These are phyloP conservation scores for Globisporangium middletonii DNA, from an alignment of 352 stramenopile species.

Conservation along the genomic window DNA sequence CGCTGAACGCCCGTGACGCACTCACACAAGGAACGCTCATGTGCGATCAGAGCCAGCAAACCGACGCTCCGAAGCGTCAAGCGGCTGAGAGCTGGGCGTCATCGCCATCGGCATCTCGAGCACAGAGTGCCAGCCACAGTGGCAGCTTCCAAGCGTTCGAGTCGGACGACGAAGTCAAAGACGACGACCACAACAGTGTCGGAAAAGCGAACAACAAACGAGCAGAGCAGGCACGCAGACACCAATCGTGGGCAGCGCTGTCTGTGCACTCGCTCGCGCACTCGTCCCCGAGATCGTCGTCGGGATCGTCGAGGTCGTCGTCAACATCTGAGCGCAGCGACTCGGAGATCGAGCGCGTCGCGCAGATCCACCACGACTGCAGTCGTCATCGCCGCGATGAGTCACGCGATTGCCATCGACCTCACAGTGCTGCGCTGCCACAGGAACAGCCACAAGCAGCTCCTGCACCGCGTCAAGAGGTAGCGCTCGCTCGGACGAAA, in stretches of 20 bases:
- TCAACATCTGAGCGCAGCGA: not conserved
- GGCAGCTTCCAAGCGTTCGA: not conserved
- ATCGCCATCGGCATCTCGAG: not conserved
- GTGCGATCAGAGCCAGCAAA: constrained; percentile 12
- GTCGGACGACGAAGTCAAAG: not conserved
- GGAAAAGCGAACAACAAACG: not conserved
- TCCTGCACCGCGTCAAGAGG: too few relatives aligned
- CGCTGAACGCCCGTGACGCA: not conserved
- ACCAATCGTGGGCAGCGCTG: too few relatives aligned
- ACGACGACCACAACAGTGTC: not conserved
- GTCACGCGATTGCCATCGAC: too few relatives aligned
- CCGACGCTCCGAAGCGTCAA: not conserved
- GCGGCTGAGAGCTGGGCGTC: not conserved
- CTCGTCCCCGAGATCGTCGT: not conserved
- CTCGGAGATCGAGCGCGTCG: not conserved
- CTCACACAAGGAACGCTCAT: constrained; percentile 7
- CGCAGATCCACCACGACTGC: not conserved
- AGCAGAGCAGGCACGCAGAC: not conserved
- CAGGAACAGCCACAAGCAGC: too few relatives aligned
- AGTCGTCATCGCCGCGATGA: too few relatives aligned
- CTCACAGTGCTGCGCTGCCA: too few relatives aligned
- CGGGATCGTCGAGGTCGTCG: not conserved
- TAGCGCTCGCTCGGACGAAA: too few relatives aligned
- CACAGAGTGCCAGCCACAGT: not conserved
- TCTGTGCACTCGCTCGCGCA: not conserved